phyloP scores from a whole-genome alignment of 164 flowering plant species.

The Sedum album region DNA sequence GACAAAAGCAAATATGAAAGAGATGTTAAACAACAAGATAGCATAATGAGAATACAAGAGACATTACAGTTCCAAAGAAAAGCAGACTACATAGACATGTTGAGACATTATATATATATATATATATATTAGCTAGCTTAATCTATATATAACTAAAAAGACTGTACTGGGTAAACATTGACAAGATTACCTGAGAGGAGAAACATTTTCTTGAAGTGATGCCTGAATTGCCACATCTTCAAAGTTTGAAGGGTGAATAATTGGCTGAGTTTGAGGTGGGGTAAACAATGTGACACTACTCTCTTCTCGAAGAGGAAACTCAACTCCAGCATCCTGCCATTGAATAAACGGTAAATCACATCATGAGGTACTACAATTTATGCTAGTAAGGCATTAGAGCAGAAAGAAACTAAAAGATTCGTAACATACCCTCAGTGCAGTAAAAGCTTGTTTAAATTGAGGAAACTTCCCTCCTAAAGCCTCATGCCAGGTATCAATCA shows the following conservation, averaged over 20 bases:
- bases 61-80: too few species aligned
- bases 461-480: constrained; percentile 90
- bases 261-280: constrained; percentile 87
- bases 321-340: constrained; percentile 32
- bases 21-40: too few species aligned
- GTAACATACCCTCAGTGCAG: constrained; percentile 30
- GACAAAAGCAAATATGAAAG: too few species aligned
- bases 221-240: too few species aligned
- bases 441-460: constrained; percentile 76
- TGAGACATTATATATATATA: too few species aligned
- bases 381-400: neutral
- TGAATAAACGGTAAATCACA: neutral
- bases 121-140: too few species aligned
- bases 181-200: constrained; percentile 90
- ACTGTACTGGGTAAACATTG: too few species aligned
- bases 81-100: too few species aligned
- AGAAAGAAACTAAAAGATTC: neutral
- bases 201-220: too few species aligned
- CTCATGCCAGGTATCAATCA: constrained; percentile 96
- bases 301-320: constrained; percentile 34
- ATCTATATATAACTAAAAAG: too few species aligned
- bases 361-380: neutral
- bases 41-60: too few species aligned
- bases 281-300: constrained; percentile 60
- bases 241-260: constrained; percentile 32